Evolutionary conservation across 805 yeast species (phyloP), one percentile per base, ranked within the genome.

Genomic region (Saturnispora galanensis): DNA sequence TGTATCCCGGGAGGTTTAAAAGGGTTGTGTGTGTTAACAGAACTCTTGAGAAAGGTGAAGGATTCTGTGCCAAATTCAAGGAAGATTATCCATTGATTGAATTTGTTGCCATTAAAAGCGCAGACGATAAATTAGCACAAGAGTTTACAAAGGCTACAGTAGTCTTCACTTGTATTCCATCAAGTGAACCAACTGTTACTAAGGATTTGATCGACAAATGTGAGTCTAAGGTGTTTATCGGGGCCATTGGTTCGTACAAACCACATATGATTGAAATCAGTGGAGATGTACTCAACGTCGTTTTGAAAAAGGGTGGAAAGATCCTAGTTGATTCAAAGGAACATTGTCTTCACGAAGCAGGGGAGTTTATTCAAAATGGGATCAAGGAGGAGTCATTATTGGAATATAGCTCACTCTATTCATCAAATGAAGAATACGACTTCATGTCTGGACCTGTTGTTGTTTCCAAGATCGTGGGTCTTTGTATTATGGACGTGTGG

Each of bases 231-330:
- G 59, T 66, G 30, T 80, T 70, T 56, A 70, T 80, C 38, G 73
- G 79, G 12, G 61, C 79, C 30, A 79, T 80, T 53, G 87, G 87
- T 1, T 75, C 82, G 15, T 80, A 79, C 56, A 77, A 77, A 56
- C 84, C 84, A 11, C 71, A 73, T 48, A 79, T 80, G 86, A 66
- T 66, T 34, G 87, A 80, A 58, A 69, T 78, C 42, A 83, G 77
- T 48, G 63, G 62, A 8, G 61, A 60, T 21, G 59, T 62, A 2
- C 60, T 73, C 34, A 62, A 76, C 10, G 52, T 56, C 21, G 56
- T 69, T 46, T 57, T 70, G 13, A 48, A 50, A 1, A 52, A 58
- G 10, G 62, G 61, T 5, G 68, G 69, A 3, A 65, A 68, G 45
- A 68, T 80, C 29, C 59, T 80, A 5, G 83, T 79, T 3, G 87